Percentiles rank a stretch among this genome's conserved stretches.
Conservation (phyloP, 805 yeast species). For the Metschnikowia matae region DNA sequence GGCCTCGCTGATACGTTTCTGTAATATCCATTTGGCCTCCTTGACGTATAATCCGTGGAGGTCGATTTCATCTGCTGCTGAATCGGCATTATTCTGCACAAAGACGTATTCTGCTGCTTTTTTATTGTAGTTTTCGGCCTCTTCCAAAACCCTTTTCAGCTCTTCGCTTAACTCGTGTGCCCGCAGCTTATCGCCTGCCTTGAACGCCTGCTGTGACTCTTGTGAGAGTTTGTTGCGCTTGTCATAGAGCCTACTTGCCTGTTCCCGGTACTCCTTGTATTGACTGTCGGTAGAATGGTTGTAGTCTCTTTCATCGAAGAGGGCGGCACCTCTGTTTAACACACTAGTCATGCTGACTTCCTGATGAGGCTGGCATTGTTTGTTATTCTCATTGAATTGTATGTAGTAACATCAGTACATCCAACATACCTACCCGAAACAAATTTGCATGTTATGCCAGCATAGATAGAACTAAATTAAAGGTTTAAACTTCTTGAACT, state of each 20-base stretch:
- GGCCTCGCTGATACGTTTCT: slow-evolving; percentile 67
- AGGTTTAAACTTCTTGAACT: no score
- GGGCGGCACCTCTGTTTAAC: slow-evolving; percentile 11
- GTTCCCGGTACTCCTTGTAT: slow-evolving; percentile 57
- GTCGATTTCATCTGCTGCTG: slow-evolving; percentile 83
- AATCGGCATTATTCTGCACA: slow-evolving; percentile 80
- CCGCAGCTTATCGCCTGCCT: slow-evolving; percentile 62
- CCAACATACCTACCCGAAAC: no score
- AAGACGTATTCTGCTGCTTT: slow-evolving; percentile 91
- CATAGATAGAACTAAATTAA: no score
- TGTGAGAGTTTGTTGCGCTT: slow-evolving; percentile 52
- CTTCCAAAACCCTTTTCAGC: slow-evolving; percentile 53
- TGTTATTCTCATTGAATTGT: neutral
- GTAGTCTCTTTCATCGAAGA: slow-evolving; percentile 45
- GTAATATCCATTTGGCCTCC: slow-evolving; percentile 79
- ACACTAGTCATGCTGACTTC: slow-evolving; percentile 10
- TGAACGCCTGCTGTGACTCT: slow-evolving; percentile 74
- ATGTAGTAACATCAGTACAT: neutral
- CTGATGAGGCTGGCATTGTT: neutral
- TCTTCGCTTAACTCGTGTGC: slow-evolving; percentile 73
- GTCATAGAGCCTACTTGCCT: slow-evolving; percentile 65
- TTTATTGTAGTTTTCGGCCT: slow-evolving; percentile 67
- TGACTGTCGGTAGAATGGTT: slow-evolving; percentile 68
- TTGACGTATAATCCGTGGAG: slow-evolving; percentile 87
- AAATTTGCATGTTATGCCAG: no score